A percentile compares a stretch with the other conserved stretches of the same genome.
These are phyloP conservation scores for Ascocoryne sarcoides DNA, from an alignment of 2,329 filamentous ascomycete species.

Conservation along the genomic window DNA sequence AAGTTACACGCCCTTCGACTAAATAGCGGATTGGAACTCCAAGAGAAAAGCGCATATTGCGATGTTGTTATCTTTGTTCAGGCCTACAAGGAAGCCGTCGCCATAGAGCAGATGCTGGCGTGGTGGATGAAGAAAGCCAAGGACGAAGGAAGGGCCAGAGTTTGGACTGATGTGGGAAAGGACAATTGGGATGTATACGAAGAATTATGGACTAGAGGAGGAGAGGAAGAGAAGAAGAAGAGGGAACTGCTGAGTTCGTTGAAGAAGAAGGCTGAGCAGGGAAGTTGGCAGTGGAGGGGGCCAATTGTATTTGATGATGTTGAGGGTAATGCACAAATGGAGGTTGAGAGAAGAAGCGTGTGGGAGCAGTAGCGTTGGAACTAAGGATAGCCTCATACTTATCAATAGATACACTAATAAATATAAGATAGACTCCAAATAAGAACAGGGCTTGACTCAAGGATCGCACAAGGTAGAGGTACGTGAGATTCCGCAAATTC, in stretches of 20 bases:
- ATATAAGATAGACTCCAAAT: too few species aligned
- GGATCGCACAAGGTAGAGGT: too few species aligned
- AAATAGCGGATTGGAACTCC: slow-evolving; percentile 10
- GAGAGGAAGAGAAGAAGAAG: slow-evolving; percentile 11
- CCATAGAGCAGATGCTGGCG: slow-evolving; percentile 13
- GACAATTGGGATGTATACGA: slow-evolving; percentile 16
- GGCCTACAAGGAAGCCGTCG: slow-evolving; percentile 10
- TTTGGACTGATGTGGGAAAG: slow-evolving; percentile 16
- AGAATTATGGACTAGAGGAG: slow-evolving; percentile 11
- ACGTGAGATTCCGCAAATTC: too few species aligned
- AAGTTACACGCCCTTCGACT: slow-evolving; percentile 15
- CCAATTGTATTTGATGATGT: too few species aligned
- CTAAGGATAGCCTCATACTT: too few species aligned
- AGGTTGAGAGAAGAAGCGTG: too few species aligned
- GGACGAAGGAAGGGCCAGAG: slow-evolving; percentile 3
- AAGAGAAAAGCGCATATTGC: slow-evolving; percentile 3
- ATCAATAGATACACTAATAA: too few species aligned
- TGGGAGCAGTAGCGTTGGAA: too few species aligned
- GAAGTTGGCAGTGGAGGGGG: too few species aligned
- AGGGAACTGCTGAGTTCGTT: slow-evolving; percentile 5
- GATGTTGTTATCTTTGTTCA: slow-evolving; percentile 10
- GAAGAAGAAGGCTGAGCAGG: too few species aligned
- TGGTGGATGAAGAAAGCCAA: slow-evolving; percentile 8
- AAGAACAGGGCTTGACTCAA: too few species aligned
- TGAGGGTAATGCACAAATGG: too few species aligned